Evolutionary conservation across 2,329 filamentous ascomycete genomes (phyloP), one percentile per base, ranked within the genome.

Genomic region (Ilyonectria destructans): DNA sequence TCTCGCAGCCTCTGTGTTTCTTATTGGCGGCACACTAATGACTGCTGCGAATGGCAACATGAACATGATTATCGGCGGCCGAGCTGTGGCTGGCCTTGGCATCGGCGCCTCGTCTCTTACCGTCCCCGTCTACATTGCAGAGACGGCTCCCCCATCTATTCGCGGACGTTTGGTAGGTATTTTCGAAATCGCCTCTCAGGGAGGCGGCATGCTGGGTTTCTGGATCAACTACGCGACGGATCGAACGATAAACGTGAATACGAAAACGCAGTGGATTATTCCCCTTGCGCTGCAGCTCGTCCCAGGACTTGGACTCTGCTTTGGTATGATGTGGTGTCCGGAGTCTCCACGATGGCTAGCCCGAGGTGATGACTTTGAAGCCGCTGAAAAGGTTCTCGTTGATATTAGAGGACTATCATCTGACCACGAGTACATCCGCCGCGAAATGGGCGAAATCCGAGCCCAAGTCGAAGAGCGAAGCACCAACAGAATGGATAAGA

Each of bases 311-410:
- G 80, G 89, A 31, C 84, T 91, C 21, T 81, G 87, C 55, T 61
- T 81, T 40, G 85, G 85, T 70, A 90, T 90, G 82, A 75, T 86
- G 13, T 80, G 90, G 70, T 89, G 87, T 80, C 86, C 87, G 49
- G 88, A 91, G 73, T 90, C 88, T 1, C 88, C 89, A 6, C 86
- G 89, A 43, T 90, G 86, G 85, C 82, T 91, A 2, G 88, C 88
- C 9, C 85, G 86, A 65, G 82, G 86, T 67, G 88, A 90, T 69
- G 82, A 84, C 64, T 89, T 87, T 83, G 88, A 90, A 49, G 82
- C 85, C 23, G 79, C 77, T 1, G 71, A 75, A 8, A 64, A 33
- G 6, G 77, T 83, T 0, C 76, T 84, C 1, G 68, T 77, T 2
- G 71, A 71, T 49, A 77, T 84, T 19, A 78, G 82, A 1, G 77